These are phyloP conservation scores for Salvia sclarea DNA, from an alignment of 305 asterid species.

Conservation along the genomic window DNA sequence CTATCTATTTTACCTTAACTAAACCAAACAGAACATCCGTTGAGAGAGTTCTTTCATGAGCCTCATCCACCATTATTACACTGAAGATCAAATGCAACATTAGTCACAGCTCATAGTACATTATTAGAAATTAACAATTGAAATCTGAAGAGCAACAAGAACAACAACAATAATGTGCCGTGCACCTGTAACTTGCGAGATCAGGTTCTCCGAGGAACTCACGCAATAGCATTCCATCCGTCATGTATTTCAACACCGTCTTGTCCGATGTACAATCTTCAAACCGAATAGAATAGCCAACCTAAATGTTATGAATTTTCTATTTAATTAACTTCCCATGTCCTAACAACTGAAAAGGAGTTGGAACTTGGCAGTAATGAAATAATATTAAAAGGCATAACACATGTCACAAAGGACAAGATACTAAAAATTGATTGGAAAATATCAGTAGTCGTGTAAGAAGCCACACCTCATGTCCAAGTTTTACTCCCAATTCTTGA, in stretches of 20 bases:
- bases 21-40: constrained; percentile 93
- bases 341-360: constrained; percentile 23
- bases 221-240: constrained; percentile 85
- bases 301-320: constrained; percentile 41
- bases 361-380: not conserved
- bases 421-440: constrained; percentile 3
- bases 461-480: constrained; percentile 79
- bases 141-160: no score
- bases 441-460: constrained; percentile 18
- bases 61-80: constrained; percentile 95
- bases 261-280: constrained; percentile 94
- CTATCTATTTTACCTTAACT: constrained; percentile 56
- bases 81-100: constrained; percentile 41
- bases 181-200: constrained; percentile 75
- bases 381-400: not conserved
- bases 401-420: constrained; percentile 4
- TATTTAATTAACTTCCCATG: constrained; percentile 19
- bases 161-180: no score
- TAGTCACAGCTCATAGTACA: constrained; percentile 21
- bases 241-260: constrained; percentile 84
- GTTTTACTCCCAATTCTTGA: constrained; percentile 96
- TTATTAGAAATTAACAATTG: no score
- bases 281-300: constrained; percentile 95
- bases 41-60: constrained; percentile 90
- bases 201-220: constrained; percentile 95